Evolutionary conservation across 345 rosid genomes (phyloP).

Genomic region (Eucalyptus erythrocorys): DNA sequence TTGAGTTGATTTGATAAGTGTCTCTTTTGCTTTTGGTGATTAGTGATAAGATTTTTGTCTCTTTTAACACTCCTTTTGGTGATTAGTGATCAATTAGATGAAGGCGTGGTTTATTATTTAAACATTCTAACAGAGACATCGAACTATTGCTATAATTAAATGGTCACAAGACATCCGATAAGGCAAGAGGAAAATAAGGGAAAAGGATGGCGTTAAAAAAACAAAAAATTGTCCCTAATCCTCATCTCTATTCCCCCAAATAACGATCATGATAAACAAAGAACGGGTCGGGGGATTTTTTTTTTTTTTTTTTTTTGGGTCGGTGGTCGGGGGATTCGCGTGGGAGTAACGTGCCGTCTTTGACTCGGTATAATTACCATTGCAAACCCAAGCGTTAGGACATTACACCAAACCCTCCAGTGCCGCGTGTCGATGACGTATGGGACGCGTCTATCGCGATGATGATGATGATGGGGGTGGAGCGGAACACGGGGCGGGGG

Average conservation of each 20-base stretch:
- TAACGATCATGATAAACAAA: not conserved
- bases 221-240: not conserved
- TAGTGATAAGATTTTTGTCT: no score
- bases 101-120: no score
- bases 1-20: not conserved
- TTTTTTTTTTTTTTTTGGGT: no score
- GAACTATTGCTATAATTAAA: rapidly evolving
- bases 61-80: no score
- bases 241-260: not conserved
- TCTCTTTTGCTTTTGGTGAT: rapidly evolving
- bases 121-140: no score
- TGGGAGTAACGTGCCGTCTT: not conserved
- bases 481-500: not conserved
- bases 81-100: no score
- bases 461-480: not conserved
- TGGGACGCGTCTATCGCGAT: not conserved
- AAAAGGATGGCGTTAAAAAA: not conserved
- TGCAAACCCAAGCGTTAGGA: not conserved
- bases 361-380: not conserved
- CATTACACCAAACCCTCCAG: not conserved
- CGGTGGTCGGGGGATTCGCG: not conserved
- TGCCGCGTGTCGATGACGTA: not conserved
- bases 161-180: rapidly evolving
- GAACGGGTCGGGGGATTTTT: not conserved
- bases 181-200: not conserved